Conservation (phyloP, 352 stramenopile species). For the Phytophthora cryptogea region DNA sequence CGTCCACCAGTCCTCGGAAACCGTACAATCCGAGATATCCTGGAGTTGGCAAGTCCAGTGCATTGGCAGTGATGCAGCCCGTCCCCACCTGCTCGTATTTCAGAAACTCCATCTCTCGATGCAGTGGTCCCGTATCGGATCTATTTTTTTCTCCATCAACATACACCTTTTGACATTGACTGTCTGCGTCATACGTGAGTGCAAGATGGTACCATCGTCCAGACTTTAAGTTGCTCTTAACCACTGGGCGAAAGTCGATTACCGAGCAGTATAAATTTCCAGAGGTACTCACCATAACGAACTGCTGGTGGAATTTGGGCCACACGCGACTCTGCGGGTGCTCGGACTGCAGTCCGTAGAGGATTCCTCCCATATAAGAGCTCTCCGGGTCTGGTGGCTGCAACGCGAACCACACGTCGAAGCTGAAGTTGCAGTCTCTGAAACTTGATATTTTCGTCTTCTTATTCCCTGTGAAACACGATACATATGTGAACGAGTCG, state of each 20-base stretch:
- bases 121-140: conserved; percentile 10
- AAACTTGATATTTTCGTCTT: conserved; percentile 6
- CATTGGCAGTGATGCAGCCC: conserved; percentile 31
- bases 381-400: conserved; percentile 11
- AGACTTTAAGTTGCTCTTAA: conserved; percentile 23
- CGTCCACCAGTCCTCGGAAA: conserved; percentile 41
- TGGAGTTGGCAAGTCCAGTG: conserved; percentile 6
- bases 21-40: conserved; percentile 34
- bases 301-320: conserved; percentile 40
- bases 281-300: conserved; percentile 28
- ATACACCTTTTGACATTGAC: conserved; percentile 28
- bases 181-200: conserved; percentile 28
- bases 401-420: conserved; percentile 35
- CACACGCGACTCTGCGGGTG: conserved; percentile 17
- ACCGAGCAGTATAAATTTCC: conserved; percentile 40
- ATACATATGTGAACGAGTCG: background rate
- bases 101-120: conserved; percentile 20
- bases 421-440: conserved; percentile 9
- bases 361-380: conserved; percentile 26
- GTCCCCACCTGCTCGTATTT: conserved; percentile 34
- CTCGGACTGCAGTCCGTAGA: conserved; percentile 34
- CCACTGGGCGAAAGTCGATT: conserved; percentile 28
- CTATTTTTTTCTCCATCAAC: conserved; percentile 26
- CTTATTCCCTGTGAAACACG: background rate
- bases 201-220: conserved; percentile 46